Conservation (phyloP, 1,284 basidiomycete genomes). For the Apiotrichum laibachii region DNA sequence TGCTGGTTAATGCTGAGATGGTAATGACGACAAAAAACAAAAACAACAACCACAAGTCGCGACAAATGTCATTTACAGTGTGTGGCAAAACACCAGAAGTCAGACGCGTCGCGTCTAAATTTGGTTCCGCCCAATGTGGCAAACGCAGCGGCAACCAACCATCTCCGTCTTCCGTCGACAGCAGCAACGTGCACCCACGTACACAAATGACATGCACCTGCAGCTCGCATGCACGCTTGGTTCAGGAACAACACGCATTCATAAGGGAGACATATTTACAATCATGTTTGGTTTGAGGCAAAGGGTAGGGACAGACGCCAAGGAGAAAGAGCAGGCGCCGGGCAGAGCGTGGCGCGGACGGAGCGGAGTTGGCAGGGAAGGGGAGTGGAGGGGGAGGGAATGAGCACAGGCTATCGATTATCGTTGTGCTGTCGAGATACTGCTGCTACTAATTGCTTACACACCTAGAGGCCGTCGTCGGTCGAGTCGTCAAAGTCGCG, state of each 20-base stretch:
- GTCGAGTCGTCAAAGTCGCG: conserved; percentile 19
- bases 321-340: too few species aligned
- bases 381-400: not conserved
- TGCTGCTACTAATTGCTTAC: too few species aligned
- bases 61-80: not conserved
- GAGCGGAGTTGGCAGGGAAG: not conserved
- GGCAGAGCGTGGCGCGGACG: not conserved
- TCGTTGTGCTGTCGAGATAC: not conserved
- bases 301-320: not conserved
- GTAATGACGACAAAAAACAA: too few species aligned
- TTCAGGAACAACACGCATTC: not conserved
- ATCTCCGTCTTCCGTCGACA: too few species aligned
- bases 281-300: not conserved
- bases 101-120: conserved; percentile 1
- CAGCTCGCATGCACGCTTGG: not conserved
- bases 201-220: not conserved
- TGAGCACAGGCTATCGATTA: not conserved
- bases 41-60: not conserved
- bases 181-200: too few species aligned
- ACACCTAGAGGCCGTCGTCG: conserved; percentile 18
- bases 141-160: not conserved
- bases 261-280: not conserved
- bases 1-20: too few species aligned
- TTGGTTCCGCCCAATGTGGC: not conserved
- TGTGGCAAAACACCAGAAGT: conserved; percentile 1